Percentiles rank a stretch among this genome's conserved stretches.
These are phyloP conservation scores for Colletotrichum ledebouriae DNA, from an alignment of 2,329 filamentous ascomycete species.

Conservation along the genomic window DNA sequence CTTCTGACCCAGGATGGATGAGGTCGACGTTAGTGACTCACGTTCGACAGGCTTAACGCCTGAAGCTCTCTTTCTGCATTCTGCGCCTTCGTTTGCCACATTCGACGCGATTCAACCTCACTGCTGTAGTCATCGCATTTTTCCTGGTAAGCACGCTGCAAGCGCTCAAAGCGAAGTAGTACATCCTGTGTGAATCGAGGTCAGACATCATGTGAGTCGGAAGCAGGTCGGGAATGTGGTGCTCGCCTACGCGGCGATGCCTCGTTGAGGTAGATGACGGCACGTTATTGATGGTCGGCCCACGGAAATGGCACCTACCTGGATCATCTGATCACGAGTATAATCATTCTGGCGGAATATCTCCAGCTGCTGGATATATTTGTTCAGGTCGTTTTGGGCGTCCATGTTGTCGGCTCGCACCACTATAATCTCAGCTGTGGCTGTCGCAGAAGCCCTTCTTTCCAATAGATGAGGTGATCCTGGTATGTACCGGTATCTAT, in stretches of 20 bases:
- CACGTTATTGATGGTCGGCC: neutral
- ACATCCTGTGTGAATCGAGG: constrained; percentile 19
- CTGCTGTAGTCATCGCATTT: constrained; percentile 44
- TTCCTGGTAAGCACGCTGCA: constrained; percentile 32
- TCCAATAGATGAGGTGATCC: neutral
- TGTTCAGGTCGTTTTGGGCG: constrained; percentile 11
- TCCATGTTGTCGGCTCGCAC: constrained; percentile 23
- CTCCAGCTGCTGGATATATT: constrained; percentile 35
- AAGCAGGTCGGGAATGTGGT: neutral
- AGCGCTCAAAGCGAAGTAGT: constrained; percentile 18
- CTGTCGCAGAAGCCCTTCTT: neutral
- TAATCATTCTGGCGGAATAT: constrained; percentile 33
- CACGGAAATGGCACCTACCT: constrained; percentile 2
- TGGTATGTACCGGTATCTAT: neutral
- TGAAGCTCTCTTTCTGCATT: constrained; percentile 26
- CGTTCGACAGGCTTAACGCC: constrained; percentile 38
- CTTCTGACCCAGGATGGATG: neutral
- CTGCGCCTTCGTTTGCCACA: constrained; percentile 43
- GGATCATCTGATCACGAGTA: constrained; percentile 40
- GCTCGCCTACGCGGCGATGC: neutral
- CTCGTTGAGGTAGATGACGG: neutral
- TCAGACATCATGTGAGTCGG: constrained; percentile 10
- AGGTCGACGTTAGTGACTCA: constrained; percentile 19
- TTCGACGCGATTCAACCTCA: constrained; percentile 44
- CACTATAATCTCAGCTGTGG: neutral